These are phyloP conservation scores for Apophysomyces sp. DNA, from an alignment of 371 early-diverging fungal genomes.

Conservation along the genomic window DNA sequence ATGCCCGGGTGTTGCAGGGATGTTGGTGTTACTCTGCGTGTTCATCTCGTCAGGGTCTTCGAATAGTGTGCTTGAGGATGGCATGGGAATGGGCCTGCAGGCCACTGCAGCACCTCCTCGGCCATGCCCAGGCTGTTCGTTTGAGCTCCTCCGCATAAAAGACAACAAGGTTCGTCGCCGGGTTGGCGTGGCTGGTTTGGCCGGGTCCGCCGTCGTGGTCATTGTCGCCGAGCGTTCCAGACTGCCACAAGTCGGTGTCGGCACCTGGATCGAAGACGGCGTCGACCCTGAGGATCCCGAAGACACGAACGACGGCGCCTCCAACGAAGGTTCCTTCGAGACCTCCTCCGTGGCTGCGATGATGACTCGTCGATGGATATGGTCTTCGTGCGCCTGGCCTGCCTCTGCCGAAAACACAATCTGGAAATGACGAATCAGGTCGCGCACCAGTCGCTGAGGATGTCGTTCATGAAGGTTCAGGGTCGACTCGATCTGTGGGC, in stretches of 20 bases:
- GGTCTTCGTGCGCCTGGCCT: slow-evolving; percentile 24
- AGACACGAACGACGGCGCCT: slow-evolving; percentile 13
- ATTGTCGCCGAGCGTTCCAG: neutral
- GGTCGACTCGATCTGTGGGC: slow-evolving; percentile 53
- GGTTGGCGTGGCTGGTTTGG: slow-evolving; percentile 7
- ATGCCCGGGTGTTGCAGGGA: neutral
- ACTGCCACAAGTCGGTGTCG: neutral
- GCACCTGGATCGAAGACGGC: neutral
- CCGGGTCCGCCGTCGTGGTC: neutral
- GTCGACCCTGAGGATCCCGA: slow-evolving; percentile 5
- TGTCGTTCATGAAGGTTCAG: slow-evolving; percentile 60
- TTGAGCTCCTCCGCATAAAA: slow-evolving; percentile 27
- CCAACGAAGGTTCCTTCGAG: slow-evolving; percentile 4
- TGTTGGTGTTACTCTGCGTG: neutral
- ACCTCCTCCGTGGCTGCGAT: slow-evolving; percentile 1
- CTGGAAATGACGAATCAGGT: slow-evolving; percentile 44
- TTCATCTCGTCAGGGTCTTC: slow-evolving; percentile 40
- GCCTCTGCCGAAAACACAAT: slow-evolving; percentile 30
- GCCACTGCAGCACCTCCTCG: neutral
- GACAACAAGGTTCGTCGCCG: slow-evolving; percentile 25
- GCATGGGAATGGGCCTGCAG: slow-evolving; percentile 23
- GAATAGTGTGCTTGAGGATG: slow-evolving; percentile 34
- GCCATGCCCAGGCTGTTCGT: neutral
- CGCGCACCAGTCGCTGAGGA: slow-evolving; percentile 54
- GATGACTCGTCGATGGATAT: slow-evolving; percentile 24